These are phyloP conservation scores for Verticillium albo-atrum DNA, from an alignment of 2,329 filamentous ascomycete genomes.

Conservation along the genomic window DNA sequence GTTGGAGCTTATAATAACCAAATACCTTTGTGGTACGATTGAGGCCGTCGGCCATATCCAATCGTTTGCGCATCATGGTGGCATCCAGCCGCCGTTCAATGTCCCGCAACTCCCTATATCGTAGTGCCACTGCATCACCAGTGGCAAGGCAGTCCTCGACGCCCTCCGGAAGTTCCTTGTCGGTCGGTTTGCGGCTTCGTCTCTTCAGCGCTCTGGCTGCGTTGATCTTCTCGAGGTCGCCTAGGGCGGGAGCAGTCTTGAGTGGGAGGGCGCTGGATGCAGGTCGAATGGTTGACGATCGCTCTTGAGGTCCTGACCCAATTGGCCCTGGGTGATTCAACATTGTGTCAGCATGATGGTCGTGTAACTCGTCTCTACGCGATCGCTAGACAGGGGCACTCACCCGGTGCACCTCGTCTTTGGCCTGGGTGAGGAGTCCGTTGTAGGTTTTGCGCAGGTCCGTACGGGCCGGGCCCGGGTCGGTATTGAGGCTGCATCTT, in stretches of 20 bases:
- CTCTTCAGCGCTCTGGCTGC: slow-evolving; percentile 45
- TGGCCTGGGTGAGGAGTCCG: slow-evolving; percentile 43
- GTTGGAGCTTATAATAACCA: too few species aligned
- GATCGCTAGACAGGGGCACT: slow-evolving; percentile 20
- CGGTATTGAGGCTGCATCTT: slow-evolving; percentile 49
- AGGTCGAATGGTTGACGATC: not conserved
- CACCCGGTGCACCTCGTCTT: slow-evolving; percentile 51
- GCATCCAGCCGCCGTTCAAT: slow-evolving; percentile 86
- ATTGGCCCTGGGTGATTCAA: not conserved
- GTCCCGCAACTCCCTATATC: slow-evolving; percentile 81
- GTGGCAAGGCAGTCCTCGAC: slow-evolving; percentile 76
- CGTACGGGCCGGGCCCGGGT: slow-evolving; percentile 30
- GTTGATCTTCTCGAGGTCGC: slow-evolving; percentile 47
- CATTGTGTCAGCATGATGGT: not conserved
- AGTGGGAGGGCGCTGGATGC: not conserved
- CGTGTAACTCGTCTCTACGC: not conserved
- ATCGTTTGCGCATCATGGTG: slow-evolving; percentile 86
- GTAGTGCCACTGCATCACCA: slow-evolving; percentile 65
- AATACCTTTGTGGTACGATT: slow-evolving; percentile 66
- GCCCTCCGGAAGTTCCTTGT: slow-evolving; percentile 90
- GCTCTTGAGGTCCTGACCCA: not conserved
- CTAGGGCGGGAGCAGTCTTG: slow-evolving; percentile 32
- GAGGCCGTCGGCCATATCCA: slow-evolving; percentile 83
- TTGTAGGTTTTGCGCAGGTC: slow-evolving; percentile 36
- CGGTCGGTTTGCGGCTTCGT: slow-evolving; percentile 83